Evolutionary conservation across 257 asterid species (phyloP), one percentile per base, ranked within the genome.

Genomic region (Hygrophila difformis): DNA sequence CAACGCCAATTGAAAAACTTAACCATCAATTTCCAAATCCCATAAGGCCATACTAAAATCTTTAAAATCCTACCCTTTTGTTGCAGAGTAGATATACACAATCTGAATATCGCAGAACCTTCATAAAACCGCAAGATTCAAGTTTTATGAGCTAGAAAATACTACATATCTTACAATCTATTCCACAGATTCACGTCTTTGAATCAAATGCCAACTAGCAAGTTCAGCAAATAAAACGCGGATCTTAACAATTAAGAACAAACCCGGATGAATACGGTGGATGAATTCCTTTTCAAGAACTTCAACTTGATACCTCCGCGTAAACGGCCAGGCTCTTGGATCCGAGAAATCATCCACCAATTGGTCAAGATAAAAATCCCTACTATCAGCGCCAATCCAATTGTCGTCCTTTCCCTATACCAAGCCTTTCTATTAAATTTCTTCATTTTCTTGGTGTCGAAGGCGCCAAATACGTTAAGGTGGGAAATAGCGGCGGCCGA

Each of bases 281-380:
- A 76, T 6, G 77, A 62, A 53, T 79, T 78, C 14, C 51, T 56
- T 43, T 75, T 67, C 84, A 91, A 64, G 49, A 65, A 50, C 64
- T 66, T 65, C 51, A 86, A 56, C 71, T 71, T 61, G 46, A 80
- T 35, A 51, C 47, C 70, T 41, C 67, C 42, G 12, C 23, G 53
- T 7, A 40, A 38, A 56, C 61, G 68, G 51, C 73, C 76, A 49
- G 84, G 49, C 9, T 72, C 75, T 21, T 72, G 88, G 71, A 86
- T 80, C 82, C 93, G 75, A 18, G 62, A 72, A 59, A 91, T 64
- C 82, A 86, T 82, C 94, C 88, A 91, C 81, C 87, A 74, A 57
- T 91, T 78, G 61, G 71, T 51, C 11, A 55, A 12, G 47, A 91
- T 62, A 57, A 86, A 72, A 5, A 59, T 26, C 0, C 62, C 75